These are phyloP conservation scores for Tetrastigma voinierianum DNA, from an alignment of 164 flowering plant species.

Conservation along the genomic window DNA sequence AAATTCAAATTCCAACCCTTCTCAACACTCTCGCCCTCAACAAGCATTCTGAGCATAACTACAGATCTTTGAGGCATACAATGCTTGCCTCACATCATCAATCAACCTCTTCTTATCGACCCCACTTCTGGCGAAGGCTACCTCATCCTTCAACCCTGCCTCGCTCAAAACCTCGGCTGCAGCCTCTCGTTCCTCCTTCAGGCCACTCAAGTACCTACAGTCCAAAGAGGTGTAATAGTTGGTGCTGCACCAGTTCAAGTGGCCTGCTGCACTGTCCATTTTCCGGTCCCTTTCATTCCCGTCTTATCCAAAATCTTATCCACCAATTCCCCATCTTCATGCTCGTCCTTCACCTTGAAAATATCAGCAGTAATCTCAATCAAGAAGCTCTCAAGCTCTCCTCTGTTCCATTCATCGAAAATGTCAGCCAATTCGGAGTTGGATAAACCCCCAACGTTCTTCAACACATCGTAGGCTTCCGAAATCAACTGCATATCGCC, in stretches of 20 bases:
- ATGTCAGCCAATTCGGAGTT: conserved; percentile 38
- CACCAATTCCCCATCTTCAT: conserved; percentile 37
- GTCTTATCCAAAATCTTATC: conserved; percentile 58
- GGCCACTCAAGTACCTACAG: conserved; percentile 47
- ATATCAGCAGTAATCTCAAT: conserved; percentile 50
- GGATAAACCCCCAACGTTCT: conserved; percentile 36
- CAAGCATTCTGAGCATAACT: conserved; percentile 53
- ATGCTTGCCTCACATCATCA: conserved; percentile 55
- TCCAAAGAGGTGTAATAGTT: conserved; percentile 48
- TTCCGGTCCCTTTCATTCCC: conserved; percentile 59
- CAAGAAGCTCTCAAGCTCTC: conserved; percentile 50
- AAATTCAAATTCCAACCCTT: conserved; percentile 44
- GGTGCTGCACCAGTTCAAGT: conserved; percentile 59
- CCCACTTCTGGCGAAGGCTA: conserved; percentile 13
- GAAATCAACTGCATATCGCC: conserved; percentile 58
- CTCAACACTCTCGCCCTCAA: conserved; percentile 44
- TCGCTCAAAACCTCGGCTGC: conserved; percentile 36
- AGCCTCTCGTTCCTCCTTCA: conserved; percentile 52
- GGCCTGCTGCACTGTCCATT: conserved; percentile 60
- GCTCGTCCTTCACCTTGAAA: conserved; percentile 43
- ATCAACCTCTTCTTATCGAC: conserved; percentile 47
- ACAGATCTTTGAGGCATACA: conserved; percentile 56
- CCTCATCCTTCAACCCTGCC: conserved; percentile 42
- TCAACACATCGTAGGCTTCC: conserved; percentile 53
- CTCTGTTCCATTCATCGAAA: conserved; percentile 45